Evolutionary conservation across 176 grass and related monocot genomes (phyloP).

Genomic region (Hordeum marinum): DNA sequence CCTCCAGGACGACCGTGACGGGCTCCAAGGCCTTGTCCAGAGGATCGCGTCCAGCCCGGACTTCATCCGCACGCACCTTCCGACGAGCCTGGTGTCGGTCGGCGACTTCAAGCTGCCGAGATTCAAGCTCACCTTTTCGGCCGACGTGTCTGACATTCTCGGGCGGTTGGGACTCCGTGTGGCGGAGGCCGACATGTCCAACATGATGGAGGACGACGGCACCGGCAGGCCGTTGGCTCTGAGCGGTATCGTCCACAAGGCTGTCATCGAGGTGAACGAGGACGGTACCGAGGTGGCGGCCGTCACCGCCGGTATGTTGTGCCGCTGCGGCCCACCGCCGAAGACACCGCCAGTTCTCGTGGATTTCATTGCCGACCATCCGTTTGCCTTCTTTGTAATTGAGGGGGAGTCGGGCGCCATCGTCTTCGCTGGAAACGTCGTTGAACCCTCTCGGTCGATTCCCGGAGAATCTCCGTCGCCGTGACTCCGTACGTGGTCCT

Average conservation of each 20-base stretch:
- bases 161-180: background rate
- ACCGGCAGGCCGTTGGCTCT: background rate
- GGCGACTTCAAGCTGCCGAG: background rate
- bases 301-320: background rate
- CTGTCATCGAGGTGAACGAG: background rate
- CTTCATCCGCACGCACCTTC: background rate
- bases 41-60: background rate
- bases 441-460: background rate
- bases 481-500: background rate
- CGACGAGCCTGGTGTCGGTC: background rate
- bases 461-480: background rate
- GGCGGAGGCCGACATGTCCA: background rate
- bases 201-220: background rate
- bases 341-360: background rate
- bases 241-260: background rate
- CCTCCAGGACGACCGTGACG: conserved; percentile 21
- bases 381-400: background rate
- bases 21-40: background rate
- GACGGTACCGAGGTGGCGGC: background rate
- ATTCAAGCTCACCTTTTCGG: background rate
- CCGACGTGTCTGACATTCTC: background rate
- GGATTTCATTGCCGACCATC: background rate
- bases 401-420: background rate
- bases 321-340: background rate
- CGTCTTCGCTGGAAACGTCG: background rate